A percentile compares a stretch with the other conserved stretches of the same genome.
These are phyloP conservation scores for Tetrapisispora phaffii DNA, from an alignment of 805 yeast genomes.

Conservation along the genomic window DNA sequence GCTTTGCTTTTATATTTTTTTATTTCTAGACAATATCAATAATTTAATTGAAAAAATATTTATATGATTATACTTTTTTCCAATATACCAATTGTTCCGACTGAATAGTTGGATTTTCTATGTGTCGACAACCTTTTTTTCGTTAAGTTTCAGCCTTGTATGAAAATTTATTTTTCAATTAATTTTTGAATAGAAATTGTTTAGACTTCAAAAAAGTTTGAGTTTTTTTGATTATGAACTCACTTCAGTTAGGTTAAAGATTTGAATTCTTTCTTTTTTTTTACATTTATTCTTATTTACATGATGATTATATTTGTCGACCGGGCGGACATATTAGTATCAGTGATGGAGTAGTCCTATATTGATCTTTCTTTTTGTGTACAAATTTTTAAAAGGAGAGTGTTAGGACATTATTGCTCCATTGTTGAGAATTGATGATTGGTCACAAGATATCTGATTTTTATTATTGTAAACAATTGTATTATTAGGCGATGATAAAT, in stretches of 20 bases:
- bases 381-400: constrained; percentile 29
- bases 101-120: constrained; percentile 31
- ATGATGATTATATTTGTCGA: constrained; percentile 33
- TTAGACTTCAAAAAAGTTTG: background rate
- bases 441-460: constrained; percentile 34
- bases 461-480: background rate
- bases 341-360: constrained; percentile 17
- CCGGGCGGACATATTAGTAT: constrained; percentile 43
- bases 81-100: constrained; percentile 34
- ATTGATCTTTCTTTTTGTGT: constrained; percentile 27
- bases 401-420: constrained; percentile 14
- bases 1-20: background rate
- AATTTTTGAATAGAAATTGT: background rate
- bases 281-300: constrained; percentile 1
- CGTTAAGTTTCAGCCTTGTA: constrained; percentile 44
- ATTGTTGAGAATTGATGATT: constrained; percentile 31
- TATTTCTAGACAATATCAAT: background rate
- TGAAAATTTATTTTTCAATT: constrained; percentile 22
- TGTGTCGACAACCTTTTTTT: constrained; percentile 36
- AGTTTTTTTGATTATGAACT: background rate
- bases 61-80: constrained; percentile 1
- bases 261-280: background rate
- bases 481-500: constrained; percentile 6
- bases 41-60: background rate
- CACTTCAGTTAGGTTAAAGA: background rate